These are phyloP conservation scores for Aspergillus oerlinghausenensis DNA, from an alignment of 2,329 filamentous ascomycete genomes.

Conservation along the genomic window DNA sequence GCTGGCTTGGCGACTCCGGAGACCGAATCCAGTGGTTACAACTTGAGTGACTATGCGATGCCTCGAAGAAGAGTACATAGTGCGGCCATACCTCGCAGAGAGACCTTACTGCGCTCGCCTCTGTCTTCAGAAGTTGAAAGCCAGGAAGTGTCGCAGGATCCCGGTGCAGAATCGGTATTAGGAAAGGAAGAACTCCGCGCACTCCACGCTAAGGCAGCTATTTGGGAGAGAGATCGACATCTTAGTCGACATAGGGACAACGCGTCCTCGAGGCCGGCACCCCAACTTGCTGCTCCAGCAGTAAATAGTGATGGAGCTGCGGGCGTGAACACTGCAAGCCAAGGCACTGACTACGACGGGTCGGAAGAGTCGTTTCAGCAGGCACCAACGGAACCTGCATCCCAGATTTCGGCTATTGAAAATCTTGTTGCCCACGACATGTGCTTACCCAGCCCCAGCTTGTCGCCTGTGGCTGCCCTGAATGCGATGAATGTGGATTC, in stretches of 20 bases:
- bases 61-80: conserved; percentile 31
- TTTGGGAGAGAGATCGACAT: conserved; percentile 14
- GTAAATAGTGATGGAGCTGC: not conserved
- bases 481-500: conserved; percentile 47
- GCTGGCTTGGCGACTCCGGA: conserved; percentile 39
- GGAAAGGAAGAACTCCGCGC: conserved; percentile 14
- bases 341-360: conserved; percentile 20
- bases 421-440: conserved; percentile 76
- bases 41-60: conserved; percentile 20
- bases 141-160: conserved; percentile 13
- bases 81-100: conserved; percentile 28
- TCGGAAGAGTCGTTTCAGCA: conserved; percentile 18
- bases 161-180: conserved; percentile 9
- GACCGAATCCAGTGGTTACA: conserved; percentile 32
- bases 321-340: conserved; percentile 18
- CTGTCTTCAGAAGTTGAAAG: conserved; percentile 29
- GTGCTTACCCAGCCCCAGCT: conserved; percentile 86
- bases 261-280: conserved; percentile 6
- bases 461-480: conserved; percentile 83
- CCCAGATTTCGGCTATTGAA: conserved; percentile 53
- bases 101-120: conserved; percentile 28
- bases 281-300: conserved; percentile 3
- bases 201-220: conserved; percentile 8
- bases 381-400: conserved; percentile 15
- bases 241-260: conserved; percentile 10